Conservation (phyloP, 169 alveolate genomes). For the Hammondia hammondi region DNA sequence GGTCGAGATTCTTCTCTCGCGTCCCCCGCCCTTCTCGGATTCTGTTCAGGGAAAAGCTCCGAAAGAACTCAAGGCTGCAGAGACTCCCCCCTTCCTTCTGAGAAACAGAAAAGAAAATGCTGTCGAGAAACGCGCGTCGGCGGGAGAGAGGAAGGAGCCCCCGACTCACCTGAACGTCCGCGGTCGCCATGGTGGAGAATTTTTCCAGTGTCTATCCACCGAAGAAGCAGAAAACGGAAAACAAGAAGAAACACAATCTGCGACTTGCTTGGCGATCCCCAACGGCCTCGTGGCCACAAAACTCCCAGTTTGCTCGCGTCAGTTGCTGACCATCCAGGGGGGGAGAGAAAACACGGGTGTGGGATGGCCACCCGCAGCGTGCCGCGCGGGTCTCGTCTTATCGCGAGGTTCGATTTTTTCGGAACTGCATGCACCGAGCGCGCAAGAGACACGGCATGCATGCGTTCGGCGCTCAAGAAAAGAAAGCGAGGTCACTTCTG, state of each 20-base stretch:
- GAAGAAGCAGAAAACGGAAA: neutral
- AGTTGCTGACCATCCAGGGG: no score
- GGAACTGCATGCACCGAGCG: neutral
- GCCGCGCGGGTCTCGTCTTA: neutral
- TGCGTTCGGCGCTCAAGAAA: no score
- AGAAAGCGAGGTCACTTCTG: no score
- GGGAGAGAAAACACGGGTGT: neutral
- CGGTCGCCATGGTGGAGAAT: conserved; percentile 25
- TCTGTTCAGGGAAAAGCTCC: no score
- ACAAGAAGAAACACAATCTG: neutral
- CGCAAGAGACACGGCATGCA: no score
- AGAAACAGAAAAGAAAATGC: no score
- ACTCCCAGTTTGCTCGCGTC: no score
- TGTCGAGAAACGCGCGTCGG: no score
- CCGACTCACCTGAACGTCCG: conserved; percentile 41
- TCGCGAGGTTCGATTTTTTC: neutral
- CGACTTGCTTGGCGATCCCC: neutral
- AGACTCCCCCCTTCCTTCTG: no score
- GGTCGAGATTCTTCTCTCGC: no score
- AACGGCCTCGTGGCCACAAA: neutral
- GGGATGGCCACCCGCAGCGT: neutral
- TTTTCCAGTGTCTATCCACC: neutral
- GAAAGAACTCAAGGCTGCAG: no score
- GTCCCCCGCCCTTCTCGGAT: no score
- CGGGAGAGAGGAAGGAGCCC: neutral